Percentiles rank a stretch among this genome's conserved stretches.
phyloP scores from a whole-genome alignment of 2,329 filamentous ascomycete species.

The Cordyceps sp. region DNA sequence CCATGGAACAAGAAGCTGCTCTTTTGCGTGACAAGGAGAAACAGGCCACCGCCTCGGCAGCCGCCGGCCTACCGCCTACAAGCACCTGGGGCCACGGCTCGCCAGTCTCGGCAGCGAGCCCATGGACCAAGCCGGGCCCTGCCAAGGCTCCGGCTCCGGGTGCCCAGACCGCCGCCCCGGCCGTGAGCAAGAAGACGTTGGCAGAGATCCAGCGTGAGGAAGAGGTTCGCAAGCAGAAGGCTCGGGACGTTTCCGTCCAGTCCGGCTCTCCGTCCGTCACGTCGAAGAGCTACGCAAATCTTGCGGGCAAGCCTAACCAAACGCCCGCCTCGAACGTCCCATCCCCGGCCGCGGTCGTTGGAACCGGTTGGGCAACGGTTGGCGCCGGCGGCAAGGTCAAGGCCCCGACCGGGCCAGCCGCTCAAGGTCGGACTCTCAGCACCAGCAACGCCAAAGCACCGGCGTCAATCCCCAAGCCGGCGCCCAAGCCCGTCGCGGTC shows the following conservation, averaged over 20 bases:
- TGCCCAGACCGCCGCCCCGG: constrained; percentile 7
- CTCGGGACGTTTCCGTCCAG: constrained; percentile 32
- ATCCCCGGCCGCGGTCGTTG: constrained; percentile 20
- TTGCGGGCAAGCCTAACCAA: constrained; percentile 58
- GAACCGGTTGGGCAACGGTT: constrained; percentile 75
- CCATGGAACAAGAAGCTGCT: constrained; percentile 63
- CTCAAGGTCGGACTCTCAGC: constrained; percentile 28
- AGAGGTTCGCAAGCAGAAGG: constrained; percentile 61
- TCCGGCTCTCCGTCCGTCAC: constrained; percentile 27
- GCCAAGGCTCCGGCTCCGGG: constrained; percentile 19
- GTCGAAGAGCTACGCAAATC: constrained; percentile 86
- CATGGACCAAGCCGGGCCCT: constrained; percentile 50
- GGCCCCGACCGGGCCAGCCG: constrained; percentile 42
- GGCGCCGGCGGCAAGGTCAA: constrained; percentile 89
- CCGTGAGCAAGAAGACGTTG: constrained; percentile 63
- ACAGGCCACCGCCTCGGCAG: constrained; percentile 29
- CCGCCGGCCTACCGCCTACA: constrained; percentile 67
- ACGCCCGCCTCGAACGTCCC: constrained; percentile 15
- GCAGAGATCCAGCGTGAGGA: constrained; percentile 96
- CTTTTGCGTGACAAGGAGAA: constrained; percentile 43
- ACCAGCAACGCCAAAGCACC: constrained; percentile 22
- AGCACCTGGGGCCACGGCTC: constrained; percentile 80
- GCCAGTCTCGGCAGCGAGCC: constrained; percentile 46
- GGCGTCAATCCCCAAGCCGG: constrained; percentile 32
- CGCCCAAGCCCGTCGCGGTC: constrained; percentile 28